Conservation (phyloP, 495 filamentous ascomycete species). For the Talaromyces wortmannii region DNA sequence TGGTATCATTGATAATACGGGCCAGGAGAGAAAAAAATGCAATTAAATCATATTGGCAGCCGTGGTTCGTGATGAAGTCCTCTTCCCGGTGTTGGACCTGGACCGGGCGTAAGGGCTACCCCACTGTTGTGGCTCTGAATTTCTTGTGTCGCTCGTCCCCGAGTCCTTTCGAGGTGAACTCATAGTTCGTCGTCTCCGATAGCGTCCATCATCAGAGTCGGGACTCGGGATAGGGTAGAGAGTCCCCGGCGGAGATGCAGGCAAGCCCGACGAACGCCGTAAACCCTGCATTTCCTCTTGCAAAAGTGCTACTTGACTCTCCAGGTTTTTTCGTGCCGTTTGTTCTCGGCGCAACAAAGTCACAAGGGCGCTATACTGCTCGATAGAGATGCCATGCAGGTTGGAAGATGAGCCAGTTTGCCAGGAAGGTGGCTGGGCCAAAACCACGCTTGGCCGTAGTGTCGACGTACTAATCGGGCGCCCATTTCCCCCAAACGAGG, state of each 20-base stretch:
- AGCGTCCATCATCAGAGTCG: slow-evolving; percentile 22
- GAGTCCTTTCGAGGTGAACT: not conserved
- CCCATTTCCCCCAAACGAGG: slow-evolving; percentile 6
- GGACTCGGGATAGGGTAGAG: slow-evolving; percentile 30
- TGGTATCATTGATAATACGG: not conserved
- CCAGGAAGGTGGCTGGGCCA: slow-evolving; percentile 19
- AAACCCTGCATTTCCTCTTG: slow-evolving; percentile 44
- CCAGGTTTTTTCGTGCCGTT: slow-evolving; percentile 44
- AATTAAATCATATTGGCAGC: slow-evolving; percentile 4
- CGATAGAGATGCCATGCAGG: slow-evolving; percentile 38
- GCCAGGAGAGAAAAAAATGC: not conserved
- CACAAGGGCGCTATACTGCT: slow-evolving; percentile 50
- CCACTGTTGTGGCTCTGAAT: not conserved
- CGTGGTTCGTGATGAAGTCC: not conserved
- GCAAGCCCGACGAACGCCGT: slow-evolving; percentile 22
- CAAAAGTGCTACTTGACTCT: slow-evolving; percentile 42
- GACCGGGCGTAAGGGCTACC: not conserved
- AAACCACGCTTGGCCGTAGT: slow-evolving; percentile 26
- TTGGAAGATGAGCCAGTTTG: slow-evolving; percentile 17
- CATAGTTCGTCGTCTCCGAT: not conserved
- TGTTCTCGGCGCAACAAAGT: slow-evolving; percentile 51
- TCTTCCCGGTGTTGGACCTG: not conserved
- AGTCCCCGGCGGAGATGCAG: slow-evolving; percentile 9
- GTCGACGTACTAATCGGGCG: slow-evolving; percentile 35
- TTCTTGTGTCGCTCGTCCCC: not conserved